Percentiles rank a stretch among this genome's conserved stretches.
phyloP scores from a whole-genome alignment of 2,329 filamentous ascomycete genomes.

The Alternaria ventricosa region DNA sequence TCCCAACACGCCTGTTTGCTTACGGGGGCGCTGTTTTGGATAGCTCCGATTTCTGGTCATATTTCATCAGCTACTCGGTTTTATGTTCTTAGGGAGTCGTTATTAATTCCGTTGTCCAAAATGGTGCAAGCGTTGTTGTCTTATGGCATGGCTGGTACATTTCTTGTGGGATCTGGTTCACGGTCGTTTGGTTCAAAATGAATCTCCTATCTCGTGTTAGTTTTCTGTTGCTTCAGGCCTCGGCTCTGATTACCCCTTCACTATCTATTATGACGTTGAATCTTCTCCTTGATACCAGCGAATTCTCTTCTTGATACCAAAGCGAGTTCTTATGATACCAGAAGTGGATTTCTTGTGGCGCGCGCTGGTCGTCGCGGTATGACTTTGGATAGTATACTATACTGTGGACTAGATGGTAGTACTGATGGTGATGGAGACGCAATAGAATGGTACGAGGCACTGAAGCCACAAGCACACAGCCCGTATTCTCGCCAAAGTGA shows the following conservation, averaged over 20 bases:
- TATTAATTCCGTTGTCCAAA: constrained; percentile 33
- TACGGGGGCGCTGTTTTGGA: constrained; percentile 46
- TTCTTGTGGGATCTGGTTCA: constrained; percentile 32
- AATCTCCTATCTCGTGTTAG: constrained; percentile 32
- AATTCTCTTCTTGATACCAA: constrained; percentile 28
- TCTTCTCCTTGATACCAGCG: constrained; percentile 20
- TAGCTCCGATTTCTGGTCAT: constrained; percentile 41
- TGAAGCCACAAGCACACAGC: background rate
- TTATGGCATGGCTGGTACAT: constrained; percentile 33
- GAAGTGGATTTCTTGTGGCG: background rate
- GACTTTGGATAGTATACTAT: background rate
- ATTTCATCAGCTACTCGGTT: constrained; percentile 41
- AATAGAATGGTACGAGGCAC: background rate
- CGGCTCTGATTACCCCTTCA: constrained; percentile 21
- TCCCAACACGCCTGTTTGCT: constrained; percentile 44
- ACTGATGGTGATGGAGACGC: background rate
- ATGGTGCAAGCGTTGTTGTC: constrained; percentile 30
- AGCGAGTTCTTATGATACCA: constrained; percentile 11
- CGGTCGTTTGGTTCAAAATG: constrained; percentile 31
- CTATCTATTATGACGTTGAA: constrained; percentile 35
- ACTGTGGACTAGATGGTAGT: background rate
- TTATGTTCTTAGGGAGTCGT: constrained; percentile 40
- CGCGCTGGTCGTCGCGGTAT: background rate
- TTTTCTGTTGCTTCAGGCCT: constrained; percentile 18
- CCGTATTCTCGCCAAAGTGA: background rate